phyloP scores from a whole-genome alignment of 2,329 filamentous ascomycete species.

The Cordyceps fumosorosea region DNA sequence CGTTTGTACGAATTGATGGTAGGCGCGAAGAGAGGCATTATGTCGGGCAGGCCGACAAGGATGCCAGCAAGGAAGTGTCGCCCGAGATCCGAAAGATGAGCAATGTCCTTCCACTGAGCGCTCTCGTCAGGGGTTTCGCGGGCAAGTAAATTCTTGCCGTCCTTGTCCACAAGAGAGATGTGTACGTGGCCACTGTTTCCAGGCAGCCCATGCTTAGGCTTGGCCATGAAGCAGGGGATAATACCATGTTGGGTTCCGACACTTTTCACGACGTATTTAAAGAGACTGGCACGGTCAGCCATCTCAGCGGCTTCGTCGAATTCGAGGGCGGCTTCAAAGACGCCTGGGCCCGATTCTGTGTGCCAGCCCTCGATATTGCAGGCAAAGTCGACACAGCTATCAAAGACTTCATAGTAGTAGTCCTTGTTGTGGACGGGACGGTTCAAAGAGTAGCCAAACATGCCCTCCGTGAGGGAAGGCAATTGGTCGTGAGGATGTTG shows the following conservation, averaged over 20 bases:
- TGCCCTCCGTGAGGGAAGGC: slow-evolving; percentile 79
- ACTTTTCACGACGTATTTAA: slow-evolving; percentile 93
- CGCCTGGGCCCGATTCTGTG: slow-evolving; percentile 86
- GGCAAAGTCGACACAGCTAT: slow-evolving; percentile 68
- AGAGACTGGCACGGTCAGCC: slow-evolving; percentile 86
- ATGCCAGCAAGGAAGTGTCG: slow-evolving; percentile 90
- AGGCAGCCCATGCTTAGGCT: slow-evolving; percentile 82
- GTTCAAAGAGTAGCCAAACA: slow-evolving; percentile 92
- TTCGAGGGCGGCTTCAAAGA: slow-evolving; percentile 91
- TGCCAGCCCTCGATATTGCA: slow-evolving; percentile 92
- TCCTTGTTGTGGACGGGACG: slow-evolving; percentile 84
- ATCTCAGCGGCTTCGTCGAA: slow-evolving; percentile 82
- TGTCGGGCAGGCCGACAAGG: slow-evolving; percentile 79
- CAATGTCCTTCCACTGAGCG: slow-evolving; percentile 67
- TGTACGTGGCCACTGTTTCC: slow-evolving; percentile 97
- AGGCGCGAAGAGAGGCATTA: slow-evolving; percentile 92
- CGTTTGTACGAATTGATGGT: slow-evolving; percentile 98
- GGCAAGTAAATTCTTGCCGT: slow-evolving; percentile 79
- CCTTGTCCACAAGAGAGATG: slow-evolving; percentile 73
- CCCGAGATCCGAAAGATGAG: slow-evolving; percentile 77
- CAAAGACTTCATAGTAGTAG: slow-evolving; percentile 84
- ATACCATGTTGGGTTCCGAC: slow-evolving; percentile 82
- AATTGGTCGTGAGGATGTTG: slow-evolving; percentile 67
- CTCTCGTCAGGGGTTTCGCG: slow-evolving; percentile 65
- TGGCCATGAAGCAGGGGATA: slow-evolving; percentile 98